Evolutionary conservation across 139 green algal genomes (phyloP), one percentile per base, ranked within the genome.

Genomic region (Chlamydomonas sp.): DNA sequence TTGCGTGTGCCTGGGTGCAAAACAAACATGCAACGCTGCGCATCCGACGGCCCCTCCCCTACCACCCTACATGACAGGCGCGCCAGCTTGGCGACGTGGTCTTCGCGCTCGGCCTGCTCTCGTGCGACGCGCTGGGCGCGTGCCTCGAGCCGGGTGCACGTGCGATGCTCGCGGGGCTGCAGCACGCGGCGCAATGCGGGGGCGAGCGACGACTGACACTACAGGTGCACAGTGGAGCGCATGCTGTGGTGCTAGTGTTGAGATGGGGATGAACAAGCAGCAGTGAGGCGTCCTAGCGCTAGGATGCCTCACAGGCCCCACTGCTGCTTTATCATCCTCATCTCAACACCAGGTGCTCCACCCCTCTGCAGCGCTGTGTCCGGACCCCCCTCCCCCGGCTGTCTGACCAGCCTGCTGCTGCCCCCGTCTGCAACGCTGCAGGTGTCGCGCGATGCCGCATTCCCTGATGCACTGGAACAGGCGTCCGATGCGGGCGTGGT

Each of bases 101-200:
- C 1, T 61, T 58, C 2, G 31, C 16, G 5, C 49, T 80, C 0
- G 57, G 68, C 20, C 76, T 69, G 74, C 48, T 33, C 2, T 57
- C 72, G 48, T n/a, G 54, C 54, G 59, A 66, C 29, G 57, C 67
- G 24, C 67, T 81, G 30, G 65, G 65, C 2, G 54, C 58, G 3
- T 81, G 75, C 70, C 70, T 74, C 0, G 35, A 33, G 2, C 59
- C 75, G 3, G 35, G 62, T 20, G 65, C 59, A 29, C 29, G 39
- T 1, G 70, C 71, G 29, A 72, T 77, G 75, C 67, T 81, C 29
- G 26, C 72, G 13, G 72, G 72, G 33, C 73, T 79, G 30, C 35
- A 71, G 2, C 73, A 79, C 35, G 73, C 36, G 29, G 62, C 62
- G 31, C 16, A 66, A 5, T 4, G 35, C 34, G 37, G 62, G 22